Conservation (phyloP, 129 eudicot genomes). For the Artemisia argyi region DNA sequence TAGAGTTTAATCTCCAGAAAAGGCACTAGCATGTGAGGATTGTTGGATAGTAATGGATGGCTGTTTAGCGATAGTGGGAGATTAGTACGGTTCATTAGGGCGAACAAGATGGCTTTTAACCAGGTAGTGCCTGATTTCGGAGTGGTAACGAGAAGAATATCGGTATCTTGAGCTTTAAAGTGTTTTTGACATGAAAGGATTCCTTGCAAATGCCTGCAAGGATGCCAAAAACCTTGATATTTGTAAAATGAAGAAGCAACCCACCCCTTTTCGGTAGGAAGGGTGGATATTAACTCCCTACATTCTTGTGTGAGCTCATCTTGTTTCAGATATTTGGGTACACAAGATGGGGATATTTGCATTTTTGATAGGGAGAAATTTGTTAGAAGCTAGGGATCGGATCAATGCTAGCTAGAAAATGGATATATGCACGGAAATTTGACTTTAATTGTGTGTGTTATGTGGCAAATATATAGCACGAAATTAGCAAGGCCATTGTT, state of each 20-base stretch:
- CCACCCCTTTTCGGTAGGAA: slow-evolving; percentile 43
- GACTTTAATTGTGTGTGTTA: background rate
- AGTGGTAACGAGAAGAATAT: slow-evolving; percentile 44
- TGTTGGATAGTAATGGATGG: slow-evolving; percentile 45
- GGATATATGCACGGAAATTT: too few species aligned
- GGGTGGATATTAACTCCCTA: slow-evolving; percentile 31
- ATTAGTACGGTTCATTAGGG: slow-evolving; percentile 27
- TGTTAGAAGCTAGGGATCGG: background rate
- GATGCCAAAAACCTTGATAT: slow-evolving; percentile 62
- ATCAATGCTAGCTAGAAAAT: too few species aligned
- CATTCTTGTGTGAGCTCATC: slow-evolving; percentile 42
- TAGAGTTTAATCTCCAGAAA: slow-evolving; percentile 35
- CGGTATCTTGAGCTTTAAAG: slow-evolving; percentile 37
- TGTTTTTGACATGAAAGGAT: slow-evolving; percentile 39
- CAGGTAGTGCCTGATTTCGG: slow-evolving; percentile 69
- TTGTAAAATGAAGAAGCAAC: slow-evolving; percentile 27
- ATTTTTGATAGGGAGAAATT: slow-evolving; percentile 5
- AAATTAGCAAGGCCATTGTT: too few species aligned
- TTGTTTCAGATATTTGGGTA: slow-evolving; percentile 39
- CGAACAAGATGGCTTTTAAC: slow-evolving; percentile 43
- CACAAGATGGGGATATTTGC: slow-evolving; percentile 14
- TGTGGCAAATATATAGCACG: too few species aligned
- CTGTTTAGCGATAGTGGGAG: background rate
- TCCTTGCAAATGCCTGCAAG: slow-evolving; percentile 37
- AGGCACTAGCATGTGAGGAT: slow-evolving; percentile 46